These are phyloP conservation scores for Ceratocystiopsis brevicomis DNA, from an alignment of 2,329 filamentous ascomycete species.

Conservation along the genomic window DNA sequence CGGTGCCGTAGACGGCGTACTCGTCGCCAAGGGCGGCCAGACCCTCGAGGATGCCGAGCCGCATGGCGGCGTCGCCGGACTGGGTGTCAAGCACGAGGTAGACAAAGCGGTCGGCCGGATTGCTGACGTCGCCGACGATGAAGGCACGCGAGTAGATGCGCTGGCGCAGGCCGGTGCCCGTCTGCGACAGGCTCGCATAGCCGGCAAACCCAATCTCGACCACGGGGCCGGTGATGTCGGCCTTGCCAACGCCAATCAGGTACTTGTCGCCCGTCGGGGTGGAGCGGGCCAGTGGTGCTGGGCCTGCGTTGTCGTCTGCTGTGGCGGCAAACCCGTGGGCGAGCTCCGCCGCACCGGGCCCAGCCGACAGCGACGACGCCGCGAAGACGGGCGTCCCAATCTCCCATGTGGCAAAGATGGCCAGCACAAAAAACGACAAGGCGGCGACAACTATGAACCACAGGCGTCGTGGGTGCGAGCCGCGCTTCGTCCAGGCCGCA, in stretches of 20 bases:
- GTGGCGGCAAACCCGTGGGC: background rate
- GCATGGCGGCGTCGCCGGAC: constrained; percentile 73
- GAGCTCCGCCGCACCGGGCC: background rate
- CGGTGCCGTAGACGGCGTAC: constrained; percentile 55
- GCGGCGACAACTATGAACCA: constrained; percentile 6
- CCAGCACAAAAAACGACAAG: constrained; percentile 18
- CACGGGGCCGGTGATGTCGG: constrained; percentile 50
- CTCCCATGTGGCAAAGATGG: constrained; percentile 14
- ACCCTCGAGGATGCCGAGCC: constrained; percentile 68
- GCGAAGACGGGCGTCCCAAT: constrained; percentile 4
- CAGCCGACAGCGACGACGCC: background rate
- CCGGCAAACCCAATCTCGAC: constrained; percentile 85
- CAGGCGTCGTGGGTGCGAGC: no score
- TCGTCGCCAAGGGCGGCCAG: constrained; percentile 49
- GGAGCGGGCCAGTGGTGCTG: constrained; percentile 7
- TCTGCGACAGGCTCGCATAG: constrained; percentile 70
- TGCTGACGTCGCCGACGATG: constrained; percentile 52
- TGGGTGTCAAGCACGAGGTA: constrained; percentile 79
- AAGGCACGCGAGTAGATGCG: constrained; percentile 79
- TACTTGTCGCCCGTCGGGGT: constrained; percentile 22
- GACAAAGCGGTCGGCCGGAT: constrained; percentile 53
- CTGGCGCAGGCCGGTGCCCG: constrained; percentile 70
- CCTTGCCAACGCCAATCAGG: constrained; percentile 36
- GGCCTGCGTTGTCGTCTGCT: background rate
- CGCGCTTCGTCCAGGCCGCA: no score